phyloP scores from a whole-genome alignment of 1,139 yeast species.

The Nakaseomyces nivariensis region DNA sequence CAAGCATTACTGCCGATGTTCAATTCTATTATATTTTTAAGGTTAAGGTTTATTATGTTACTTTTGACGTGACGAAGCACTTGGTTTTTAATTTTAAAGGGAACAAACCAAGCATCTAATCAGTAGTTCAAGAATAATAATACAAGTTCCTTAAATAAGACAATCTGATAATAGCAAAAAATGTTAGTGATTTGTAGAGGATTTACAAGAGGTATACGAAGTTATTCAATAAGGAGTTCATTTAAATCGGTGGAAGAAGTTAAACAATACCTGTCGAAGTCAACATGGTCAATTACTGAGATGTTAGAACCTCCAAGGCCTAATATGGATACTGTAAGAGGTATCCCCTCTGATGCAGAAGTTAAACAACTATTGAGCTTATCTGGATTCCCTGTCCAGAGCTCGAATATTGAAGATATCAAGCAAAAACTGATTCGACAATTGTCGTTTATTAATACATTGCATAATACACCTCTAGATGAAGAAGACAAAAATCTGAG shows the following conservation, averaged over 20 bases:
- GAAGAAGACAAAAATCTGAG: constrained; percentile 15
- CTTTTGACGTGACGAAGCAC: background rate
- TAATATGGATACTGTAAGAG: constrained; percentile 5
- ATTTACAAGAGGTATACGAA: background rate
- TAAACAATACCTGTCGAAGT: constrained; percentile 12
- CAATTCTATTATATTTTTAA: too few relatives aligned
- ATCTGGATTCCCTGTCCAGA: constrained; percentile 36
- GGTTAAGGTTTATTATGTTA: background rate
- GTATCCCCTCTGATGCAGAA: constrained; percentile 7
- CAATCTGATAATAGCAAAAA: background rate
- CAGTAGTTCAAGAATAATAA: too few relatives aligned
- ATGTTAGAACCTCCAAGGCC: constrained; percentile 7
- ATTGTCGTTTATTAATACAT: constrained; percentile 37
- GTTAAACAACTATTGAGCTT: constrained; percentile 31
- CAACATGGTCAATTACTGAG: constrained; percentile 23
- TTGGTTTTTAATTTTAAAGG: too few relatives aligned
- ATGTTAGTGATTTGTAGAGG: background rate
- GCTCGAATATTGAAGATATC: constrained; percentile 24
- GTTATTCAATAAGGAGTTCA: constrained; percentile 12
- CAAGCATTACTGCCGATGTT: too few relatives aligned
- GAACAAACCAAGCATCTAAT: too few relatives aligned
- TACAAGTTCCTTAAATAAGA: too few relatives aligned
- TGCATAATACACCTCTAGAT: constrained; percentile 28
- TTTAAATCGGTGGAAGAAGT: constrained; percentile 16
- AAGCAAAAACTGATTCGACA: constrained; percentile 35